phyloP scores from a whole-genome alignment of 75 land plant species.

The Cryptomeria japonica region DNA sequence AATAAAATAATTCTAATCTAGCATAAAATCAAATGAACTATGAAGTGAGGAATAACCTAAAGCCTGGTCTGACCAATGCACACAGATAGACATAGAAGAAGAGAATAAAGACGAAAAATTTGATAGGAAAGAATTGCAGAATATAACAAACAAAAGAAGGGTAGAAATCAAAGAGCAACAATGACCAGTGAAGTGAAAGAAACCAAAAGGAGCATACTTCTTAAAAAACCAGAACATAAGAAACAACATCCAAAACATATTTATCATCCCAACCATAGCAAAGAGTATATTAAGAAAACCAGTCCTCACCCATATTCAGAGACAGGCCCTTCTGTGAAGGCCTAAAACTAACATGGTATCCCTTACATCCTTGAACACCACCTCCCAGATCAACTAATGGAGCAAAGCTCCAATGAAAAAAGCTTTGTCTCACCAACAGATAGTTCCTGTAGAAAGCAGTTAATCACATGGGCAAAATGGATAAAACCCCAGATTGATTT shows the following conservation, averaged over 20 bases:
- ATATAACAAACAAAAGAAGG: neutral
- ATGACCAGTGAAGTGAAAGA: neutral
- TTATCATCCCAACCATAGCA: neutral
- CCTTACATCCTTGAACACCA: slow-evolving; percentile 68
- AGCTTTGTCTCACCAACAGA: slow-evolving; percentile 63
- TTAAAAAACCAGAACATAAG: neutral
- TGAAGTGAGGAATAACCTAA: neutral
- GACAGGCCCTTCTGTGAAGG: slow-evolving; percentile 57
- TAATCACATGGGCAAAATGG: neutral
- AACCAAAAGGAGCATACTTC: neutral
- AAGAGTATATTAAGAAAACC: neutral
- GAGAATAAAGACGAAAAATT: no score
- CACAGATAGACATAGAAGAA: neutral
- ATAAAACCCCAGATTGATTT: neutral
- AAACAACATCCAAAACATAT: neutral
- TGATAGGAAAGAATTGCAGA: neutral
- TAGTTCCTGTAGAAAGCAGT: slow-evolving; percentile 45
- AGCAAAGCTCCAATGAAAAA: slow-evolving; percentile 44
- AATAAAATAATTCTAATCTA: no score
- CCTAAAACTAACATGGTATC: slow-evolving; percentile 68
- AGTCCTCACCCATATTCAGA: slow-evolving; percentile 58
- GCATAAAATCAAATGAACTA: no score
- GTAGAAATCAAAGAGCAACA: neutral
- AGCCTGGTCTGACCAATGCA: neutral
- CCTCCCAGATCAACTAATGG: slow-evolving; percentile 61